Conservation (phyloP, 2,329 filamentous ascomycete species). For the Aureobasidium leucospermi region DNA sequence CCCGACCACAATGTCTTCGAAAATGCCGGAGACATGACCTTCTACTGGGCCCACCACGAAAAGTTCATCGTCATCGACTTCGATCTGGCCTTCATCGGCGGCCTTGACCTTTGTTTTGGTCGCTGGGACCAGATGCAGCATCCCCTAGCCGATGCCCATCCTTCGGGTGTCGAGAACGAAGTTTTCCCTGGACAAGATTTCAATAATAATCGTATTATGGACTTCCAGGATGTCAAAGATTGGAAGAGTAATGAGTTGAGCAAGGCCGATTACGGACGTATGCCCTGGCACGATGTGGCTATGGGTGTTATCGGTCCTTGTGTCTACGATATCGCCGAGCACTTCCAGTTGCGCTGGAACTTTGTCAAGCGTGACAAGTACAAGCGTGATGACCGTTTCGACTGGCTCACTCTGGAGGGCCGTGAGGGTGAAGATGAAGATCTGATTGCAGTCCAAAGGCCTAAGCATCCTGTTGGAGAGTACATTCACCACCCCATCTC, state of each 20-base stretch:
- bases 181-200: conserved; percentile 95
- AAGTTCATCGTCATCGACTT: conserved; percentile 97
- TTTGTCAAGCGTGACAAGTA: conserved; percentile 97
- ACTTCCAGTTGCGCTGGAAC: conserved; percentile 93
- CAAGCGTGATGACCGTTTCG: conserved; percentile 75
- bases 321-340: conserved; percentile 90
- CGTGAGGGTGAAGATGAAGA: conserved; percentile 74
- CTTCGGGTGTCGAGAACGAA: conserved; percentile 71
- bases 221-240: conserved; percentile 83
- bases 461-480: conserved; percentile 79
- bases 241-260: conserved; percentile 91
- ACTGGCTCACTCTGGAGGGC: conserved; percentile 77
- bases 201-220: conserved; percentile 95
- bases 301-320: conserved; percentile 87
- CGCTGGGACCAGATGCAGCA: conserved; percentile 88
- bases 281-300: conserved; percentile 97
- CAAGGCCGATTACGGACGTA: conserved; percentile 85
- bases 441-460: conserved; percentile 78
- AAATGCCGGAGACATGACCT: conserved; percentile 90
- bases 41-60: conserved; percentile 97
- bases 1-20: conserved; percentile 94
- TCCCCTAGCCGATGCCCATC: conserved; percentile 78
- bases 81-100: conserved; percentile 82
- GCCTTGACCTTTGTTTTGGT: conserved; percentile 90
- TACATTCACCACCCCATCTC: conserved; percentile 75